Evolutionary conservation across 2,329 filamentous ascomycete species (phyloP), one percentile per base, ranked within the genome.

Genomic region (Aspergillus fumigatiaffinis): DNA sequence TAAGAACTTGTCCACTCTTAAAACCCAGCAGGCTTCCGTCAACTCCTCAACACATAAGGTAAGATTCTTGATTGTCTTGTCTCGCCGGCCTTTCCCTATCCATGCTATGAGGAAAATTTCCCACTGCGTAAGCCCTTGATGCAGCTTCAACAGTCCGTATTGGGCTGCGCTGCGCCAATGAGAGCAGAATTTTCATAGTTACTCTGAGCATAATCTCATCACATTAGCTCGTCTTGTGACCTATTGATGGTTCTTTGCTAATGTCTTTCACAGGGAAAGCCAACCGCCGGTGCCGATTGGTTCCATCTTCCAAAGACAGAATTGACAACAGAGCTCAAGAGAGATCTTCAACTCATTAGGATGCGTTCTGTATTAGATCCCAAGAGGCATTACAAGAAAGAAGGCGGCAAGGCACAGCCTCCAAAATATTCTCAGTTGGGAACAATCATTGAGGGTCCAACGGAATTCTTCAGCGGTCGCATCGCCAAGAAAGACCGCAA

Each of bases 331-430:
- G 87, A 95, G 69, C 80, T 97, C 60, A 96, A 92, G 76, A 84
- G 91, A 65, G 93, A 99, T 71, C 80, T 97, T 52, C 92, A 97
- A 74, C 80, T 97, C 10, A 80, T 99, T 58, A 87, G 91, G 63
- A 93, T 97, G 88, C 87, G 94, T 73, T 88, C 87, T 55, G 87
- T 96, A 21, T 81, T 97, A 23, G 93, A 97, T 64, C 87, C 92
- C 0, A 93, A 97, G 72, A 83, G 89, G 51, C 89, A 93, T 68
- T 96, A 96, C 80, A 95, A 93, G 73, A 97, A 97, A 74, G 87
- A 93, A 52, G 84, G 79, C 52, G 82, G 85, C 55, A 92, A 89
- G 70, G 81, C 84, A 57, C 80, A 85, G 59, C 77, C 88, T 1
- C 94, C 94, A 1, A 86, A 91, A 60, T 97, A 89, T 71, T 95